Evolutionary conservation across 495 filamentous ascomycete species (phyloP).

Genomic region (Neurospora cerealis): DNA sequence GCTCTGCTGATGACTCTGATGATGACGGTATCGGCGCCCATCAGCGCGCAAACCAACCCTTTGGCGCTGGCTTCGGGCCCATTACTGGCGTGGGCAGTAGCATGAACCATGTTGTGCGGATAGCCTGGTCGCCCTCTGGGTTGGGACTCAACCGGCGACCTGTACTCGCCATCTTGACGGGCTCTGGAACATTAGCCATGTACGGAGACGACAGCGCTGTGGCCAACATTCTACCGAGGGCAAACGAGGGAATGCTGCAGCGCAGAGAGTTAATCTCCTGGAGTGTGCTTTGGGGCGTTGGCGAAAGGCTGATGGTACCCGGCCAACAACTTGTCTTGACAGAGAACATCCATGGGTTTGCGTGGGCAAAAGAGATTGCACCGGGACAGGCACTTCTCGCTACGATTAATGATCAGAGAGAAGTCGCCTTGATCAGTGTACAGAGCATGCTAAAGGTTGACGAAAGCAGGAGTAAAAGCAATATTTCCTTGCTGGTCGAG

Average conservation of each 20-base stretch:
- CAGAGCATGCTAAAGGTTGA: constrained; percentile 16
- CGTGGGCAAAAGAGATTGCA: constrained; percentile 34
- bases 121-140: constrained; percentile 37
- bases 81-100: constrained; percentile 35
- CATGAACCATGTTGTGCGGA: constrained; percentile 35
- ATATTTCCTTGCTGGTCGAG: neutral
- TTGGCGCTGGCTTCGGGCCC: constrained; percentile 31
- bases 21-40: neutral
- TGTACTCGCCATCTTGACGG: constrained; percentile 31
- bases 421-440: constrained; percentile 34
- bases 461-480: constrained; percentile 3
- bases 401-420: constrained; percentile 31
- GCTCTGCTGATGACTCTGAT: constrained; percentile 2
- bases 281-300: constrained; percentile 35
- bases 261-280: constrained; percentile 19
- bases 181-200: constrained; percentile 28
- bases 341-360: constrained; percentile 34
- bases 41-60: constrained; percentile 15
- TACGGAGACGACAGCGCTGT: constrained; percentile 32
- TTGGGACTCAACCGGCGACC: constrained; percentile 34
- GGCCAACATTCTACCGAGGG: constrained; percentile 13
- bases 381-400: constrained; percentile 28
- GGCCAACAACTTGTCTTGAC: constrained; percentile 19
- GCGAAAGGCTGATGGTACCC: constrained; percentile 37
- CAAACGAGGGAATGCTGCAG: constrained; percentile 20